Conservation (phyloP, 1,284 basidiomycete genomes). For the Boletellus deceptivus region DNA sequence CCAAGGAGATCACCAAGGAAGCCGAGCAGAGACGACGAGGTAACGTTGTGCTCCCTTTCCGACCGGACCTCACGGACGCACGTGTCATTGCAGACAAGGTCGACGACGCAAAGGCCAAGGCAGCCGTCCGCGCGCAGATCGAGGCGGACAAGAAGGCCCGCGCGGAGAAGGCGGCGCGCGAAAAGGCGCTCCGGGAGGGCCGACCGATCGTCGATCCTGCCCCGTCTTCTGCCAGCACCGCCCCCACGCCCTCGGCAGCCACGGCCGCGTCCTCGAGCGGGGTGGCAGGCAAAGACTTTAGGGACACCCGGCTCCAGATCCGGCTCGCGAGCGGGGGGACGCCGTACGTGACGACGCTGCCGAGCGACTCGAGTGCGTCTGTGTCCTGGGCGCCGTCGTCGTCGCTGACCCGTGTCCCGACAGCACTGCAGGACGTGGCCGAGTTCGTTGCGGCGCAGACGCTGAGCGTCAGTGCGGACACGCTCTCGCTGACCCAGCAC, state of each 20-base stretch:
- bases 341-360: conserved; percentile 77
- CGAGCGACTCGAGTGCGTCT: conserved; percentile 72
- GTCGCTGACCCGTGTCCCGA: background rate
- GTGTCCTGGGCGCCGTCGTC: no score
- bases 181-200: conserved; percentile 87
- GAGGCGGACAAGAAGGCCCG: conserved; percentile 88
- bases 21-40: conserved; percentile 77
- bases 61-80: no score
- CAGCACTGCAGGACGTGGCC: conserved; percentile 81
- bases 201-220: conserved; percentile 40
- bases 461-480: conserved; percentile 67
- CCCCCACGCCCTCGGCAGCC: conserved; percentile 33
- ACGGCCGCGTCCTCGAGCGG: conserved; percentile 36
- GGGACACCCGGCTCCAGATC: conserved; percentile 84
- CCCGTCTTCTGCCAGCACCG: background rate
- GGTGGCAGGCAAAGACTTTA: conserved; percentile 70
- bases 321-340: conserved; percentile 76
- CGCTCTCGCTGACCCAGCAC: conserved; percentile 70
- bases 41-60: conserved; percentile 25
- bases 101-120: conserved; percentile 79
- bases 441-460: conserved; percentile 80
- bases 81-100: conserved; percentile 65
- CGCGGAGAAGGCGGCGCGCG: conserved; percentile 82
- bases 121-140: conserved; percentile 87
- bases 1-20: conserved; percentile 80